phyloP scores from a whole-genome alignment of 2,329 filamentous ascomycete species.

The Mycosphaerelloides madeirae region DNA sequence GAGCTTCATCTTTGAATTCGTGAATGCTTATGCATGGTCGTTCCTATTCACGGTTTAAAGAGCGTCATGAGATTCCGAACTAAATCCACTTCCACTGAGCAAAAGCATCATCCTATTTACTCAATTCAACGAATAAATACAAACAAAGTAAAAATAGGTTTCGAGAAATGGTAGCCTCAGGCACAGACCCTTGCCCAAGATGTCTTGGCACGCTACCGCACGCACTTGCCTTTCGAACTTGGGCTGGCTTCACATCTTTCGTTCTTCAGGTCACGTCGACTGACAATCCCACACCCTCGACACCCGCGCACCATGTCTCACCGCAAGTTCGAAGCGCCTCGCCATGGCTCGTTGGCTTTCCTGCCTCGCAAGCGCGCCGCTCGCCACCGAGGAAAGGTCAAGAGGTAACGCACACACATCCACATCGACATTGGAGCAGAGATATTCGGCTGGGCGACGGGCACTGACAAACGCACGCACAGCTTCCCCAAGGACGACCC shows the following conservation, averaged over 20 bases:
- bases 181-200: too few species aligned
- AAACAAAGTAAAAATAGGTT: too few species aligned
- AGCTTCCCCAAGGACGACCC: slow-evolving; percentile 99
- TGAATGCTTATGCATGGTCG: too few species aligned
- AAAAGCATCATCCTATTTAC: too few species aligned
- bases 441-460: slow-evolving; percentile 12
- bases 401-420: slow-evolving; percentile 62
- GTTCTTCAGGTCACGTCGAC: slow-evolving; percentile 3
- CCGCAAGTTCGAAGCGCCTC: slow-evolving; percentile 78
- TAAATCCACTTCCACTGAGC: too few species aligned
- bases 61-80: too few species aligned
- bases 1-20: too few species aligned
- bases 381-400: slow-evolving; percentile 94
- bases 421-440: slow-evolving; percentile 1
- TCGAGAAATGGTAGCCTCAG: too few species aligned
- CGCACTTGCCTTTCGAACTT: too few species aligned
- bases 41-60: too few species aligned
- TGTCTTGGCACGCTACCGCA: too few species aligned
- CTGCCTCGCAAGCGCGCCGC: slow-evolving; percentile 74
- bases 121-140: too few species aligned
- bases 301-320: slow-evolving; percentile 46
- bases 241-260: background rate
- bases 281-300: slow-evolving; percentile 6
- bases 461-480: slow-evolving; percentile 12
- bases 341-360: slow-evolving; percentile 71